phyloP scores from a whole-genome alignment of 2,329 filamentous ascomycete genomes.

The Aspergillus sp. region DNA sequence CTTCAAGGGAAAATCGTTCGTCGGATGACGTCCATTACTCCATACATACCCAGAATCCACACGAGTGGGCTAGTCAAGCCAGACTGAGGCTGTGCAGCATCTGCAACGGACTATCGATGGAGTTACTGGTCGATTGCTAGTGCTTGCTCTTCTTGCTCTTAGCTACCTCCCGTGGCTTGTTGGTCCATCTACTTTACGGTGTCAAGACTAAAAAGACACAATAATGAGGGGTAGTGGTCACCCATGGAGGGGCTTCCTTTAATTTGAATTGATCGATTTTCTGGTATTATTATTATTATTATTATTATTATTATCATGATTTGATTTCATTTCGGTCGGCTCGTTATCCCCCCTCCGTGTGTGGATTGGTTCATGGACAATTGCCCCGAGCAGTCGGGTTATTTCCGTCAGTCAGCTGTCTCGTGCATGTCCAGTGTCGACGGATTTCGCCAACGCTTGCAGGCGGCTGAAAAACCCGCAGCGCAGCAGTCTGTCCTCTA shows the following conservation, averaged over 20 bases:
- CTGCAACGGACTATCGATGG: constrained; percentile 4
- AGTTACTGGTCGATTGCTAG: no score
- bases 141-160: neutral
- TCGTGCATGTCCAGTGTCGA: no score
- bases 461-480: neutral
- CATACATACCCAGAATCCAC: constrained; percentile 2
- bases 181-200: neutral
- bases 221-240: neutral
- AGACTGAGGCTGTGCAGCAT: constrained; percentile 32
- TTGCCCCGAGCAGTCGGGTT: neutral
- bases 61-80: constrained; percentile 7
- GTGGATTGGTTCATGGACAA: neutral
- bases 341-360: neutral
- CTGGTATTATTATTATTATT: no score
- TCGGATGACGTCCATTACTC: constrained; percentile 14
- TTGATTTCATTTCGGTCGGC: no score
- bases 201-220: neutral
- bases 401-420: neutral
- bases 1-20: constrained; percentile 5
- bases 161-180: neutral
- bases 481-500: no score
- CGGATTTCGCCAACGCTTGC: neutral
- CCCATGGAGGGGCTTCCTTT: neutral
- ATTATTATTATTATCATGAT: no score
- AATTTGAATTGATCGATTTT: no score